Evolutionary conservation across 768 basidiomycete species (phyloP), one percentile per base, ranked within the genome.

Genomic region (Trametopsis cervina): DNA sequence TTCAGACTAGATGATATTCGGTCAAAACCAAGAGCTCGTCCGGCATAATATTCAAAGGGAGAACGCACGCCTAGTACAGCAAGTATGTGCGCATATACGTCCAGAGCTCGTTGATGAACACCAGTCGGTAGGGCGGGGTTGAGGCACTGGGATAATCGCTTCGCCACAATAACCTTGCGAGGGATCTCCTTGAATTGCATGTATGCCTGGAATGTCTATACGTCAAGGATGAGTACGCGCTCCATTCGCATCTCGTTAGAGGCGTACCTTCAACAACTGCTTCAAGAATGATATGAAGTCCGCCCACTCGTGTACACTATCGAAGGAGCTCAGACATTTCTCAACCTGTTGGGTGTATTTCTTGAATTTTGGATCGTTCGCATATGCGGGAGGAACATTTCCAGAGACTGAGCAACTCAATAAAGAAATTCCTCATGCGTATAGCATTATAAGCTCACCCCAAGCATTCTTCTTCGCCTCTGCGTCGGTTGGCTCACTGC

Each of bases 261-360:
- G 21, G 42, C 67, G 44, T 57, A 89, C 92, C 76, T 96, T 96
- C 51, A 95, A 77, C 51, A 96, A 67, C 56, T 93, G 87, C 62
- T 94, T 94, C 64, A 99, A 66, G 68, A 98, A 99, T 35, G 94
- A 85, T 61, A 96, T 98, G 64, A 93, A 98, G 69, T 99, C 96
- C 51, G 96, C 94, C 96, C 96, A 99, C 70, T 99, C 96, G 49
- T 95, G 90, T 50, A 96, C 91, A 60, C 82, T 89, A 60, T 96
- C 93, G 60, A 99, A 98, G 1, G 91, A 84, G 52, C 83, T 85
- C 40, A 99, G 73, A 57, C 89, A 91, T 67, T 85, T 86, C 63
- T 99, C 96, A 41, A 99, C 89, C 58, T 91, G 88, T 47, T 85
- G 82, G 0, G 83, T 73, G 67, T 92, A 97, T 68, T 96, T 96